Base-by-base conservation (phyloP, 2,329 filamentous ascomycete genomes). In the Talaromyces sp. region DNA sequence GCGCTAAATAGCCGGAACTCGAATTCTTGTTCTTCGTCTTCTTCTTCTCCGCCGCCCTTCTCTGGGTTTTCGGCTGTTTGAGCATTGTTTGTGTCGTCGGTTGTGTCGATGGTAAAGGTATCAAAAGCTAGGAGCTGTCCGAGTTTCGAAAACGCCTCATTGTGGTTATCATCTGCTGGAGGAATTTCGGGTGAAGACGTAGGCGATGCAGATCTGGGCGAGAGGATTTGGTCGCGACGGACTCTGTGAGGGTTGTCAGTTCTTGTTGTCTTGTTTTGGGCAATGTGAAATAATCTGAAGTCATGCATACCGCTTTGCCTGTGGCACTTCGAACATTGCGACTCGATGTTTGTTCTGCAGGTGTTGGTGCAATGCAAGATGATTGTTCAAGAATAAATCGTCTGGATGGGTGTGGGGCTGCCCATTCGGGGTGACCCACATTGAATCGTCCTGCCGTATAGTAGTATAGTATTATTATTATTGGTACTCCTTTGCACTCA, bases 1-100 rank as follows among this genome's bases (percentile, higher is more conserved):
- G 72, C 70, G 50, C 70, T 74, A 67, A 78, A 78, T 14, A 78
- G 63, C 8, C 76, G 71, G 63, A 78, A 78, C 56, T 78, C 76
- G 58, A 77, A 78, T 62, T 77, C 76, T 59, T 77, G 73, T 58
- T 78, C 76, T 32, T 76, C 73, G 1, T 74, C 73, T 55, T 72
- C 70, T 1, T 67, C 59, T 7, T 72, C 70, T 1, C 66, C 59
- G 4, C 50, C 54, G 31, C 14, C 46, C 8, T 41, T 41, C 1
- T 54, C 60, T n/a, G 41, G 32, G 5, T 59, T 8, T 56, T 24
- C 55, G 55, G 21, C 21, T 62, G 32, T 35, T 35, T 35, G 11
- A 35, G 32, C 32, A 35, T 35, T 52, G 8, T 55, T 29, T 41
- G 13, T 19, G 21, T 19, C 14, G 14, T 62, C 29, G 27, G 32